Evolutionary conservation across 208 protist species (phyloP).

Genomic region (Leishmania major): DNA sequence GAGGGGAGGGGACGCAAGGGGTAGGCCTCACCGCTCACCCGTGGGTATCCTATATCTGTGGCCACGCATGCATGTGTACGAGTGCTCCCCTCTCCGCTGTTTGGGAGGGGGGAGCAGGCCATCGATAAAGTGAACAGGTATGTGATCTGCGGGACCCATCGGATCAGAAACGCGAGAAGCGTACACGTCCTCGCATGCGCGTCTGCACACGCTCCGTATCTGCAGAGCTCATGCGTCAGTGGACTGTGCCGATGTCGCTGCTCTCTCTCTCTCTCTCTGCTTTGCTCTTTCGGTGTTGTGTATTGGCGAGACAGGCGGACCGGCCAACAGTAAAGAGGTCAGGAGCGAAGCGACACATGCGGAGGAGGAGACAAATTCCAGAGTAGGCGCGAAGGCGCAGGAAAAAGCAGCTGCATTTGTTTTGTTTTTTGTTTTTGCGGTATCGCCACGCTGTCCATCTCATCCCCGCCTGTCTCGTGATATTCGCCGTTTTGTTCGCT

Average conservation of each 20-base stretch:
- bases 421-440: not conserved
- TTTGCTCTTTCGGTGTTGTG: not conserved
- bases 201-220: not conserved
- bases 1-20: not conserved
- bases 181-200: not conserved
- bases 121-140: too few relatives aligned
- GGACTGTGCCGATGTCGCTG: not conserved
- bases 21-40: not conserved
- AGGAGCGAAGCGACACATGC: not conserved
- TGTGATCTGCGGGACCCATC: not conserved
- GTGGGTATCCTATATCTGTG: not conserved
- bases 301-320: not conserved
- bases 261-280: not conserved
- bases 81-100: not conserved
- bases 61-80: not conserved
- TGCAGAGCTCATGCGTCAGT: not conserved
- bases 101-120: not conserved
- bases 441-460: not conserved
- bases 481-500: not conserved
- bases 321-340: not conserved
- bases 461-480: not conserved
- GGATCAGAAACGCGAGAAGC: not conserved
- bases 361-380: not conserved
- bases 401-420: not conserved
- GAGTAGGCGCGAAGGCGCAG: not conserved